Evolutionary conservation across 2,329 filamentous ascomycete genomes (phyloP).

Genomic region (Beauveria brongniartii): DNA sequence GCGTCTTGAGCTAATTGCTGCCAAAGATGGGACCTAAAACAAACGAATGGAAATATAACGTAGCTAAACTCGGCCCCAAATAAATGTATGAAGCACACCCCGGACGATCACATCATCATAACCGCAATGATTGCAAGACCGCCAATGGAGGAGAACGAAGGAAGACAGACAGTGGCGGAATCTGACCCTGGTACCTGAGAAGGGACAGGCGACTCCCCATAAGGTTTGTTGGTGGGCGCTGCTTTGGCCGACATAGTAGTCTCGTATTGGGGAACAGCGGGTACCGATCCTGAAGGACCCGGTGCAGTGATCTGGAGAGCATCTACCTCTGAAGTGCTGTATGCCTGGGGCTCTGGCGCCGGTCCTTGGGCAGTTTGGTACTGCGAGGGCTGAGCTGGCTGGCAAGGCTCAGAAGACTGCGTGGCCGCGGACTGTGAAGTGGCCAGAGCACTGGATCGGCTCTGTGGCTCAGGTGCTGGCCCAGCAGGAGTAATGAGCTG

Average conservation of each 20-base stretch:
- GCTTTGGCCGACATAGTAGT: slow-evolving; percentile 18
- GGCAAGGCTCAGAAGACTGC: neutral
- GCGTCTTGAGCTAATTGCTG: slow-evolving; percentile 12
- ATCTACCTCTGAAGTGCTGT: slow-evolving; percentile 12
- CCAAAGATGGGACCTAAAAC: slow-evolving; percentile 14
- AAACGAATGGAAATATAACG: slow-evolving; percentile 11
- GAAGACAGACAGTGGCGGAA: slow-evolving; percentile 17
- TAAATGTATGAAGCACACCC: slow-evolving; percentile 2
- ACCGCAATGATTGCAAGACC: slow-evolving; percentile 21
- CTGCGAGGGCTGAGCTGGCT: neutral
- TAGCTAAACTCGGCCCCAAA: slow-evolving; percentile 13
- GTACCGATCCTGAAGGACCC: neutral
- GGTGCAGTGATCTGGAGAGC: slow-evolving; percentile 8
- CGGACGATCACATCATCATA: slow-evolving; percentile 17
- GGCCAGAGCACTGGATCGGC: neutral
- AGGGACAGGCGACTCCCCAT: slow-evolving; percentile 18
- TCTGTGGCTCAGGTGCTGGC: slow-evolving; percentile 3
- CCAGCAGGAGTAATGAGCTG: slow-evolving; percentile 4
- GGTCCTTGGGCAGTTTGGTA: slow-evolving; percentile 9
- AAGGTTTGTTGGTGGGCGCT: slow-evolving; percentile 14
- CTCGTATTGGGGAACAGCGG: slow-evolving; percentile 15
- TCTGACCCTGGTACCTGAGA: slow-evolving; percentile 22
- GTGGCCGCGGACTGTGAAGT: slow-evolving; percentile 1
- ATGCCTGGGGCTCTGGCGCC: slow-evolving; percentile 14
- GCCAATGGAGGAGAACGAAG: slow-evolving; percentile 17